Evolutionary conservation across 2,329 filamentous ascomycete species (phyloP).

Genomic region (Trichoderma brevicompactum): DNA sequence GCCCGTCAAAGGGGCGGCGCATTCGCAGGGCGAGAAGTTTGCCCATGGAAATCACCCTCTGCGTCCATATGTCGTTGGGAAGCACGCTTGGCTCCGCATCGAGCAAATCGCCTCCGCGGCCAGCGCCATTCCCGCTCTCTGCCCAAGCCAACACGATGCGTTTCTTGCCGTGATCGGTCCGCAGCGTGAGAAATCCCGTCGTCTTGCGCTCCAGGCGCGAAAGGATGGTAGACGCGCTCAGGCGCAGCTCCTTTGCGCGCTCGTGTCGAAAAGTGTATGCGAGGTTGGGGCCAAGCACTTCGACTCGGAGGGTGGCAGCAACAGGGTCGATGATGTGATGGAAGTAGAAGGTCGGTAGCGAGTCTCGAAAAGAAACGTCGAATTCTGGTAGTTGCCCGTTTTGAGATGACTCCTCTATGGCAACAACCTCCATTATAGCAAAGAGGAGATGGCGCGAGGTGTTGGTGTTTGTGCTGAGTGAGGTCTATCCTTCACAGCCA

Average conservation of each 20-base stretch:
- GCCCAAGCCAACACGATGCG: constrained; percentile 41
- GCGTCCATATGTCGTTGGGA: constrained; percentile 40
- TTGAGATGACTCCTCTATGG: constrained; percentile 2
- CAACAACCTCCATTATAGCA: constrained; percentile 6
- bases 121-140: constrained; percentile 42
- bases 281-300: constrained; percentile 43
- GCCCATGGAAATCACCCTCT: constrained; percentile 39
- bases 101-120: constrained; percentile 39
- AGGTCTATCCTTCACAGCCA: not conserved
- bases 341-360: constrained; percentile 38
- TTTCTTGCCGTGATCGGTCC: constrained; percentile 19
- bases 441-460: not conserved
- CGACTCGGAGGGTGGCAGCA: constrained; percentile 35
- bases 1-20: constrained; percentile 38
- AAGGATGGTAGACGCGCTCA: constrained; percentile 17
- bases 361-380: constrained; percentile 32
- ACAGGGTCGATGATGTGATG: constrained; percentile 39
- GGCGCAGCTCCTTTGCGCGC: constrained; percentile 29
- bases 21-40: constrained; percentile 39
- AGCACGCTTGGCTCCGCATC: constrained; percentile 36
- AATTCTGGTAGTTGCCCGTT: constrained; percentile 31
- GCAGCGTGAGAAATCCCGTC: constrained; percentile 40
- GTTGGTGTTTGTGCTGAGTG: not conserved
- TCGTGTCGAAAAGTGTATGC: constrained; percentile 39
- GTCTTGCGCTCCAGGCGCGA: constrained; percentile 39